Base-by-base conservation (phyloP, 2,329 filamentous ascomycete genomes). In the Emmonsiellopsis sp. region DNA sequence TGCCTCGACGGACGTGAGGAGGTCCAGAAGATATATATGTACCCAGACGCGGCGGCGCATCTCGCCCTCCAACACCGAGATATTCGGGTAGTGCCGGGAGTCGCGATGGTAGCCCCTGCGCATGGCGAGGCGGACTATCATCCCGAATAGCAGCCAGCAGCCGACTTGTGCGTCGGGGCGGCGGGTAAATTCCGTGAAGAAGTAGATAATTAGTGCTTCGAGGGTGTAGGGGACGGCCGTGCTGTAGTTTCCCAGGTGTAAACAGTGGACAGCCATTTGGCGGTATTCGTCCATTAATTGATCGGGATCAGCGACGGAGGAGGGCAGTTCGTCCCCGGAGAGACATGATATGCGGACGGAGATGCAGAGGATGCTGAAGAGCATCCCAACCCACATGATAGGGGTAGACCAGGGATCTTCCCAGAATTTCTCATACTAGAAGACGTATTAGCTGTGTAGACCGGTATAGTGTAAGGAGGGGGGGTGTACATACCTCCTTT, bases 51-150 rank as follows among this genome's bases (percentile, higher is more conserved):
- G 69, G 14, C 73, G 64, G 48, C 73, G 65, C 65, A 75, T 80
- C 63, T 84, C 81, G 7, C 77, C 80, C 53, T 81, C 74, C 55
- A 78, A 81, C 2, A 75, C 71, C 1, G 77, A 72, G 46, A 83
- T 75, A 49, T 69, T 72, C 4, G 77, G 68, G 57, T 79, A 81
- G 39, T 79, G 77, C 3, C 64, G 72, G 11, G 79, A 70, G 60
- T 83, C 81, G 39, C 81, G 74, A 64, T 84, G 81, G 56, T 82
- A 77, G 3, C 81, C 81, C 74, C 81, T 82, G 17, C 79, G 73
- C 75, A 83, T 81, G 2, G 81, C 79, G n/a, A 83, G 65, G 7
- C 79, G 73, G 13, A 81, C 76, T 14, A 79, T 75, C 50, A 82
- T 73, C 11, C 77, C 74, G 7, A 78, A 73, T 48, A 82, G 69